phyloP scores from a whole-genome alignment of 192 early-diverging fungal genomes.

The Coemansia sp. region DNA sequence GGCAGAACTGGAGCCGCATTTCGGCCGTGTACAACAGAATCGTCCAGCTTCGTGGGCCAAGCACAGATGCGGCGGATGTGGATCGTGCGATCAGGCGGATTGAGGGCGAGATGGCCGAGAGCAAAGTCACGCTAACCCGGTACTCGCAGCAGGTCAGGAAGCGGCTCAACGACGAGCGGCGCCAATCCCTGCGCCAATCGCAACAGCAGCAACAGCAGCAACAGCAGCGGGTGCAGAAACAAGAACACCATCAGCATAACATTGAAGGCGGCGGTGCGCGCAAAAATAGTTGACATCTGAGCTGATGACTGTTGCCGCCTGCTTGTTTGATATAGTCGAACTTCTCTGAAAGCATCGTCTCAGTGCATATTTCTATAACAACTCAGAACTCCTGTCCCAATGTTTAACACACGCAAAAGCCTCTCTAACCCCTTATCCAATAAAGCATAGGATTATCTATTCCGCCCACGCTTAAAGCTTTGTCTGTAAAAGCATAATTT shows the following conservation, averaged over 20 bases:
- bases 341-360: too few relatives aligned
- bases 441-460: too few relatives aligned
- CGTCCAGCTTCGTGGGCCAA: constrained; percentile 34
- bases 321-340: too few relatives aligned
- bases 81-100: constrained; percentile 30
- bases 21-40: constrained; percentile 38
- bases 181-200: constrained; percentile 7
- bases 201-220: constrained; percentile 4
- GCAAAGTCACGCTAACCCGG: constrained; percentile 24
- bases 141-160: constrained; percentile 45
- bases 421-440: too few relatives aligned
- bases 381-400: too few relatives aligned
- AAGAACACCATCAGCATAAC: background rate
- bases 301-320: too few relatives aligned
- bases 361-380: too few relatives aligned
- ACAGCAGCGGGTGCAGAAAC: background rate
- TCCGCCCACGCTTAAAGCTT: too few relatives aligned
- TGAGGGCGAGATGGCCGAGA: constrained; percentile 26
- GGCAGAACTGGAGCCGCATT: constrained; percentile 52
- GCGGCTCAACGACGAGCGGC: constrained; percentile 33
- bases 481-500: too few relatives aligned
- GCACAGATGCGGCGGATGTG: constrained; percentile 8
- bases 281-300: background rate
- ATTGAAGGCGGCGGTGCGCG: background rate
- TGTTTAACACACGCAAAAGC: too few relatives aligned